Percentiles rank a stretch among this genome's conserved stretches.
These are phyloP conservation scores for Kodamaea alishanica DNA, from an alignment of 1,139 yeast genomes.

Conservation along the genomic window DNA sequence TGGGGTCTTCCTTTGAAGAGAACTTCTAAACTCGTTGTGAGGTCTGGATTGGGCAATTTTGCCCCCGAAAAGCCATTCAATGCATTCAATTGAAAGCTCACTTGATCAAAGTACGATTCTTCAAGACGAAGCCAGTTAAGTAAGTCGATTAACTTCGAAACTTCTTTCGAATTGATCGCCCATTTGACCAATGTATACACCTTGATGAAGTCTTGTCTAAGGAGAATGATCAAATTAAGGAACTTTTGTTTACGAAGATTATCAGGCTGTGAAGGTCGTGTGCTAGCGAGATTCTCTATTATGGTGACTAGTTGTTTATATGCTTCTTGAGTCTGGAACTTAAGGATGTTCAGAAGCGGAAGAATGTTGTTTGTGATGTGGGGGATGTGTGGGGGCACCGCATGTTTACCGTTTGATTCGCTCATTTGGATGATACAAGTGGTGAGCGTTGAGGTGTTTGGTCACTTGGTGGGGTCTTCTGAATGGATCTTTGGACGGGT, in stretches of 20 bases:
- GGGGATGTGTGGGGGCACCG: conserved; percentile 51
- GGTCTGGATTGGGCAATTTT: conserved; percentile 83
- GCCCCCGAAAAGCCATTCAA: conserved; percentile 75
- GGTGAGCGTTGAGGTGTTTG: too few species aligned
- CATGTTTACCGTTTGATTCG: too few species aligned
- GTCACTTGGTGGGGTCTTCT: too few species aligned
- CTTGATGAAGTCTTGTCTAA: conserved; percentile 80
- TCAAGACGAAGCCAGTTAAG: conserved; percentile 79
- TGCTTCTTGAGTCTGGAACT: conserved; percentile 59
- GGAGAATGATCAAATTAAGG: conserved; percentile 60
- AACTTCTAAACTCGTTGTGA: conserved; percentile 83
- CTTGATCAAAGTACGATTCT: conserved; percentile 68
- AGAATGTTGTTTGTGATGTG: conserved; percentile 71
- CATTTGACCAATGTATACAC: conserved; percentile 83
- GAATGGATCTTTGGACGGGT: too few species aligned
- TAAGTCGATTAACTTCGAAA: conserved; percentile 73
- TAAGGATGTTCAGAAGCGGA: conserved; percentile 56
- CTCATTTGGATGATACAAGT: too few species aligned
- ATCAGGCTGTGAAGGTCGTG: conserved; percentile 46
- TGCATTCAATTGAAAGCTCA: conserved; percentile 48
- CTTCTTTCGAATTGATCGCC: conserved; percentile 70
- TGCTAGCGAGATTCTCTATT: conserved; percentile 50
- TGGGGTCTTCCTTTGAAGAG: conserved; percentile 74
- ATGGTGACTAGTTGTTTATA: conserved; percentile 61
- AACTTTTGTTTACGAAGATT: conserved; percentile 62